These are phyloP conservation scores for Lithohypha guttulata DNA, from an alignment of 2,329 filamentous ascomycete genomes.

Conservation along the genomic window DNA sequence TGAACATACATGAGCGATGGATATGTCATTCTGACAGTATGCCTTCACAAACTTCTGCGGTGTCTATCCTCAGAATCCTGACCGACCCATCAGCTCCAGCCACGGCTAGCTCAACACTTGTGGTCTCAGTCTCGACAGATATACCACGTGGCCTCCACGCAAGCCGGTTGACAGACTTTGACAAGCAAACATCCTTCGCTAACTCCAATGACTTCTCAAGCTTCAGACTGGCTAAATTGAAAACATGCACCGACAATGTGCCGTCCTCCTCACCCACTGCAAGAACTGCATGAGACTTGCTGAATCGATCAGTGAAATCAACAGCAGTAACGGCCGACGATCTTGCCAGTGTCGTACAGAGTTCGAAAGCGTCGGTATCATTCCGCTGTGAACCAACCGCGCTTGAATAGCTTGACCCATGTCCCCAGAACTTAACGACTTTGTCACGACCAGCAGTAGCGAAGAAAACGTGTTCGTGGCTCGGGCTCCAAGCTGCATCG, in stretches of 20 bases:
- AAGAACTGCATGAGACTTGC: conserved; percentile 28
- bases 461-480: conserved; percentile 44
- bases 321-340: conserved; percentile 59
- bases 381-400: conserved; percentile 23
- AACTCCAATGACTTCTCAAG: conserved; percentile 21
- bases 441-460: conserved; percentile 88
- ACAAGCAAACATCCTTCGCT: conserved; percentile 39
- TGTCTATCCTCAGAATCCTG: conserved; percentile 25
- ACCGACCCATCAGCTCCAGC: conserved; percentile 18
- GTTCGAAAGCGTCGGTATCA: conserved; percentile 12
- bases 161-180: conserved; percentile 56
- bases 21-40: too few species aligned
- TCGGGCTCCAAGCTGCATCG: conserved; percentile 70
- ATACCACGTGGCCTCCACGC: conserved; percentile 50
- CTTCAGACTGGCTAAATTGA: conserved; percentile 25
- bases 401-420: not conserved
- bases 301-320: conserved; percentile 44
- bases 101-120: conserved; percentile 21
- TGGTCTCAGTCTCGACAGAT: conserved; percentile 25
- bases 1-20: too few species aligned
- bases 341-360: conserved; percentile 39
- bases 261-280: conserved; percentile 40
- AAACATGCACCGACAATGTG: conserved; percentile 32
- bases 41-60: conserved; percentile 12
- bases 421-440: conserved; percentile 62